phyloP scores from a whole-genome alignment of 2,329 filamentous ascomycete species.

The Colletotrichum viniferum region DNA sequence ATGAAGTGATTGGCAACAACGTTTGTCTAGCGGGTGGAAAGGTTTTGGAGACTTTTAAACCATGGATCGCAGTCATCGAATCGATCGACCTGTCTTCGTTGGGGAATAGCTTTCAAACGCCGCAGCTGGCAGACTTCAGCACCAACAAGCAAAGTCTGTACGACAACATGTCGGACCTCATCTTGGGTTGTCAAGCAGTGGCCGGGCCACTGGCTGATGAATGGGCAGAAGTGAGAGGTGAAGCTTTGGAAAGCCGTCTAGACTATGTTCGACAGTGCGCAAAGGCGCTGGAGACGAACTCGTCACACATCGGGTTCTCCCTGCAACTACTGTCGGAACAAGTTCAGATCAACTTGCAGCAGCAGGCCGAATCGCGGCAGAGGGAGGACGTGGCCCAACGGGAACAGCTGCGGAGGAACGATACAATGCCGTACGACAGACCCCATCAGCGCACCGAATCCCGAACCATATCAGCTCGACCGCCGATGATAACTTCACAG shows the following conservation, averaged over 20 bases:
- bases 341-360: conserved; percentile 62
- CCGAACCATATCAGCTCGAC: conserved; percentile 45
- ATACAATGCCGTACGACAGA: conserved; percentile 59
- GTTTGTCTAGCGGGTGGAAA: conserved; percentile 79
- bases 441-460: conserved; percentile 64
- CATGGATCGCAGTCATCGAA: conserved; percentile 89
- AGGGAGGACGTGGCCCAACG: conserved; percentile 53
- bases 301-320: conserved; percentile 86
- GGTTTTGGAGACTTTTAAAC: conserved; percentile 86
- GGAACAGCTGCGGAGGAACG: conserved; percentile 60
- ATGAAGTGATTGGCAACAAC: conserved; percentile 80
- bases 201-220: conserved; percentile 91
- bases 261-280: conserved; percentile 79
- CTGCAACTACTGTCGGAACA: conserved; percentile 87
- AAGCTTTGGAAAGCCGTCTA: conserved; percentile 85
- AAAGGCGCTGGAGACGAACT: conserved; percentile 82
- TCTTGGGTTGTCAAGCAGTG: conserved; percentile 89
- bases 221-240: conserved; percentile 91
- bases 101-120: conserved; percentile 79
- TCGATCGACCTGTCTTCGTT: conserved; percentile 87
- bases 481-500: conserved; percentile 57
- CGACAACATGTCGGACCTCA: conserved; percentile 88
- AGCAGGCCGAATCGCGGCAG: conserved; percentile 43
- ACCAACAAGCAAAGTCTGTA: conserved; percentile 93
- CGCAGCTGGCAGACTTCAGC: conserved; percentile 85